Evolutionary conservation across 441 rosid genomes (phyloP), one percentile per base, ranked within the genome.

Genomic region (Populus tomentosa): DNA sequence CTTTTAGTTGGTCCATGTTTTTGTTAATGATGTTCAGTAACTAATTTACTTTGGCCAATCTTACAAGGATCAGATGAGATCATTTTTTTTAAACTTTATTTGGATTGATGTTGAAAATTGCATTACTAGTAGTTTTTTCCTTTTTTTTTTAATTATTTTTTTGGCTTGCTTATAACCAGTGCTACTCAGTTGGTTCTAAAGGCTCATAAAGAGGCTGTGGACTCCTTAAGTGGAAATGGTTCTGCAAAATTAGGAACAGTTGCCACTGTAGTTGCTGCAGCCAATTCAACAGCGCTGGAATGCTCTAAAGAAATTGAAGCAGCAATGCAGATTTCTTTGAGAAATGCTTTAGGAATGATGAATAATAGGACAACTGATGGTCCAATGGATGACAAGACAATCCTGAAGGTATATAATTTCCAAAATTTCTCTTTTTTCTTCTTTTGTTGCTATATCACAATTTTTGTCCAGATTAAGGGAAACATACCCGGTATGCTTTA

Each of bases 191-290:
- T 96, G 86, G 99, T 96, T 72, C 83, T 96, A 24, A 96, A 89
- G 89, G 99, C 97, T 62, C 98, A 96, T 82, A 94, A 90, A 80
- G 99, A 96, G 80, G 99, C 98, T 81, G 97, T 96, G 8, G 89
- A 94, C 85, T 92, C 98, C 75, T 84, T 94, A 67, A 91, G 99
- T 72, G 98, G 98, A 78, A 91, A 85, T 77, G 94, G 98, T 81
- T 89, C 98, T 78, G 83, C 97, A 53, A 94, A 90, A 81, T 82
- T 96, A 75, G 99, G 99, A 74, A 94, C 95, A 0, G 94, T 96
- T 75, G 98, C 99, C 61, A 82, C 98, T 23, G 98, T 94, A 72
- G 98, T 96, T 81, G 95, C 98, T 33, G 98, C 98, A 78, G 99
- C 99, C 62, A 95, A 95, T 90, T 94, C 99, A 79, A 95, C 95